Evolutionary conservation across 768 basidiomycete species (phyloP), one percentile per base, ranked within the genome.

Genomic region (Pilatotrama ljubarskyi): DNA sequence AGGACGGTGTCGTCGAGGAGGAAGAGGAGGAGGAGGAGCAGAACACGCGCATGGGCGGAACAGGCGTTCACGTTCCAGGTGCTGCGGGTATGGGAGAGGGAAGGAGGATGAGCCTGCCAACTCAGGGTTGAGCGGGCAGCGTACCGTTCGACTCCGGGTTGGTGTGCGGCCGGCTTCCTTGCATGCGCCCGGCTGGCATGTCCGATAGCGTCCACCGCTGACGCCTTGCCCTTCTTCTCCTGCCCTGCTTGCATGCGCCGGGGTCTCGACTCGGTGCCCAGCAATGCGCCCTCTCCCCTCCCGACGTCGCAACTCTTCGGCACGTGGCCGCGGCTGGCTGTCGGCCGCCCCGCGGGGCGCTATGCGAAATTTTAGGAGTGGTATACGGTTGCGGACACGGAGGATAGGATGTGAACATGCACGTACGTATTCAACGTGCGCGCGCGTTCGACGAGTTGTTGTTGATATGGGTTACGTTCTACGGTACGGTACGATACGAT

Each of bases 91-190:
- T n/a, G 48, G 10, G 52, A 17, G 55, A 40, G 9, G 55, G 8
- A n/a, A 20, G 55, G 47, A 14, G 55, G 55, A 56, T 56, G 55
- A 56, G 55, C 43, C 15, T 56, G 55, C 55, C 55, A 6, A 48
- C 55, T 20, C 54, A 46, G 43, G 54, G 54, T 20, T 55, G 35
- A 55, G 29, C 29, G 29, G 29, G 29, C 29, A 32, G 29, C 29
- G n/a, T n/a, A n/a, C n/a, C n/a, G n/a, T n/a, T n/a, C n/a, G n/a
- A n/a, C n/a, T n/a, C n/a, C n/a, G n/a, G n/a, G n/a, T n/a, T n/a
- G n/a, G n/a, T n/a, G n/a, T n/a, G n/a, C n/a, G n/a, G n/a, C n/a
- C n/a, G n/a, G n/a, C n/a, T n/a, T n/a, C n/a, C n/a, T n/a, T n/a
- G n/a, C n/a, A n/a, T n/a, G n/a, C 29, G 29, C 29, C 4, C 10